A percentile compares a stretch with the other conserved stretches of the same genome.
These are phyloP conservation scores for Graphium sp. DNA, from an alignment of 2,329 filamentous ascomycete genomes.

Conservation along the genomic window DNA sequence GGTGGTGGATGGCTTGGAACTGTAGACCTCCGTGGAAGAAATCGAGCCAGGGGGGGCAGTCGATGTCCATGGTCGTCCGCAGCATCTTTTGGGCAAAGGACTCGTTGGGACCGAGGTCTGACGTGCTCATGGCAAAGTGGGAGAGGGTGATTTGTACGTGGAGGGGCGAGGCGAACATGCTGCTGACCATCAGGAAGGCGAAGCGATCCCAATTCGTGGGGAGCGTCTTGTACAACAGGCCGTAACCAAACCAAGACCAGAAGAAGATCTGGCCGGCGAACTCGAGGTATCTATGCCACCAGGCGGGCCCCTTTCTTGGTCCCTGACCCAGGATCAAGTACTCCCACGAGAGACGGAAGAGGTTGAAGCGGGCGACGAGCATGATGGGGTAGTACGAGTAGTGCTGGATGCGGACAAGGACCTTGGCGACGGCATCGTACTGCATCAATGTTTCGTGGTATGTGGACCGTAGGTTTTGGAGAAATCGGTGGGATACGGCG, in stretches of 20 bases:
- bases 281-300: constrained; percentile 76
- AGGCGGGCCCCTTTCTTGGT: constrained; percentile 57
- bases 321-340: constrained; percentile 56
- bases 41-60: constrained; percentile 76
- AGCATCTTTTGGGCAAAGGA: constrained; percentile 85
- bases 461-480: constrained; percentile 55
- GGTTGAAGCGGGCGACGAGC: constrained; percentile 69
- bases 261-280: constrained; percentile 61
- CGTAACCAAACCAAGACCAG: constrained; percentile 77
- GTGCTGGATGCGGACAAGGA: constrained; percentile 57
- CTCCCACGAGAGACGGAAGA: constrained; percentile 68
- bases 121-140: constrained; percentile 86
- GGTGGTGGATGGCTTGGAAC: constrained; percentile 77
- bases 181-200: constrained; percentile 62
- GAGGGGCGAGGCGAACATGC: constrained; percentile 64
- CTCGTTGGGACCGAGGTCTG: constrained; percentile 67
- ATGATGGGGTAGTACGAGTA: constrained; percentile 75
- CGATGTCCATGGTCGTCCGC: constrained; percentile 85
- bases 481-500: constrained; percentile 67
- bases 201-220: constrained; percentile 54
- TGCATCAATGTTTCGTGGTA: constrained; percentile 72
- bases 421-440: constrained; percentile 58
- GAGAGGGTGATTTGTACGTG: constrained; percentile 85
- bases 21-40: constrained; percentile 81
- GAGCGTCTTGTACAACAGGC: constrained; percentile 57